Evolutionary conservation across 495 filamentous ascomycete species (phyloP).

Genomic region (Pyrenula massariospora): DNA sequence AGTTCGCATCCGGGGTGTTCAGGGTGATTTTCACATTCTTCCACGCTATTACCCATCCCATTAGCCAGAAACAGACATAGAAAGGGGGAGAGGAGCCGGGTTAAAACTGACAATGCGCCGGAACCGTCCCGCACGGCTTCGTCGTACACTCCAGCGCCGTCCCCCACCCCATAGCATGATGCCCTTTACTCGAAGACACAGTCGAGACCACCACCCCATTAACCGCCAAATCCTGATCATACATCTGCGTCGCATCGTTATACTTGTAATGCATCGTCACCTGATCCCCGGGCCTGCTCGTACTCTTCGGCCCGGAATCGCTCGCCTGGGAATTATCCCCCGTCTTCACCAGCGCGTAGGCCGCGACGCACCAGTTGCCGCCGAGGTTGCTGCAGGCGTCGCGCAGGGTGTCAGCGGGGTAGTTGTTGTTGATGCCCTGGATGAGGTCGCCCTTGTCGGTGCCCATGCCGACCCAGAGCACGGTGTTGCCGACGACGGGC

Average conservation of each 20-base stretch:
- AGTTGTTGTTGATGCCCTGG: conserved; percentile 22
- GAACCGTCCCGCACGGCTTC: not conserved
- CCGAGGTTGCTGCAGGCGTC: conserved; percentile 16
- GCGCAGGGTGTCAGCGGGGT: conserved; percentile 13
- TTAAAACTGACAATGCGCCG: not conserved
- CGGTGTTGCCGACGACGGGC: conserved; percentile 12
- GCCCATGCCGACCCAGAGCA: conserved; percentile 27
- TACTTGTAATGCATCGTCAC: conserved; percentile 28
- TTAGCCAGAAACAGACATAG: too few relatives aligned
- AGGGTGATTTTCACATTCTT: not conserved
- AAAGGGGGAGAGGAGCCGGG: too few relatives aligned
- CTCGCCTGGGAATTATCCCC: conserved; percentile 15
- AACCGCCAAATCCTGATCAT: conserved; percentile 25
- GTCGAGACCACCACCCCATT: conserved; percentile 25
- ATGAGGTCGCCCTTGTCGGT: conserved; percentile 27
- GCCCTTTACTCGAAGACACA: conserved; percentile 22
- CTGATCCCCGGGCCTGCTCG: conserved; percentile 10
- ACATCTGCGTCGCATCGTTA: conserved; percentile 22
- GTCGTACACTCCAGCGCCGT: not conserved
- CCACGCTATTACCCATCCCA: not conserved
- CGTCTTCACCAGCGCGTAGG: conserved; percentile 2
- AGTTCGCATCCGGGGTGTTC: not conserved
- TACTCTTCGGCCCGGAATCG: conserved; percentile 14
- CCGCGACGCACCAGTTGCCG: conserved; percentile 14
- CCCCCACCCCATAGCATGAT: not conserved